A percentile compares a stretch with the other conserved stretches of the same genome.
Conservation (phyloP, 257 asterid genomes). For the Coffea eugenioides region DNA sequence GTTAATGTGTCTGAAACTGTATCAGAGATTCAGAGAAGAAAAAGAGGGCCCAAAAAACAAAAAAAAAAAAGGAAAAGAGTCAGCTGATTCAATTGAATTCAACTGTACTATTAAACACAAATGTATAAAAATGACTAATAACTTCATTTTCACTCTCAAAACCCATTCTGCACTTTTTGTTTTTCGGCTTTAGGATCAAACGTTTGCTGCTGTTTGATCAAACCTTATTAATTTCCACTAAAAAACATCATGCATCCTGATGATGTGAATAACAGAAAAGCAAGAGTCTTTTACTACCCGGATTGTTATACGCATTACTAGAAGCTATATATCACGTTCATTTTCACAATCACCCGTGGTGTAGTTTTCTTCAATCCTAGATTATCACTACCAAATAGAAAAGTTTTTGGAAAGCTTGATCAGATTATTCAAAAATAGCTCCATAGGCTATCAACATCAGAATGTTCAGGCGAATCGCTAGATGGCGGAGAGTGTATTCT, state of each 20-base stretch:
- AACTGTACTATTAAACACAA: background rate
- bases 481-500: slow-evolving; percentile 31
- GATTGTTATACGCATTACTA: background rate
- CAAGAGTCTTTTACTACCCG: background rate
- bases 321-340: background rate
- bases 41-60: background rate
- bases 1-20: background rate
- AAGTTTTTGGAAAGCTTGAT: no score
- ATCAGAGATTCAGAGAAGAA: background rate
- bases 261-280: background rate
- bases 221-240: background rate
- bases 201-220: background rate
- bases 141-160: background rate
- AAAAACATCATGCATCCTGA: background rate
- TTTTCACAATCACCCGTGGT: background rate
- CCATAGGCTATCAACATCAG: slow-evolving; percentile 41
- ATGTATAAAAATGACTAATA: background rate
- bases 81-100: background rate
- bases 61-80: background rate
- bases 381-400: background rate
- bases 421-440: slow-evolving; percentile 23
- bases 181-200: background rate
- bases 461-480: slow-evolving; percentile 24
- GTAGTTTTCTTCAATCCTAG: background rate
- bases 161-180: background rate